Base-by-base conservation (phyloP, 1,284 basidiomycete genomes). In the Thecaphora thlaspeos region DNA sequence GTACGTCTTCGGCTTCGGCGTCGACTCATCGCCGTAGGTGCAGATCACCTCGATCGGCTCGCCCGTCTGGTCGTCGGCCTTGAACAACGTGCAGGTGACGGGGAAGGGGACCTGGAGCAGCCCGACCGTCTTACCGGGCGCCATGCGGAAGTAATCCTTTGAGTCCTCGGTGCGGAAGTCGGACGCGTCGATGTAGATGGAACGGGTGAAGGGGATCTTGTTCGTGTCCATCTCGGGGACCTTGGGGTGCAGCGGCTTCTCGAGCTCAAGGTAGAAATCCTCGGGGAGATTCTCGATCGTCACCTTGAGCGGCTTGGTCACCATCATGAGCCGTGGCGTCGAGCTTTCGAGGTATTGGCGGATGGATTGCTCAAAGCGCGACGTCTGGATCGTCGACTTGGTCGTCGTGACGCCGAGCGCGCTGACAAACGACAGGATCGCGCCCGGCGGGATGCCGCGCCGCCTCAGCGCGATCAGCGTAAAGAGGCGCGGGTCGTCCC, bases 111-210 rank as follows among this genome's bases (percentile, higher is more conserved):
- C 94, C 76, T 99, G 98, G 46, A 95, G 95, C 95, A 95, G 98
- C 80, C 98, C 95, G 95, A 99, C 98, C 53, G 95, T 85, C 17
- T 95, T 98, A 55, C 89, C 90, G 86, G 98, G 95, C 78, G 98
- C 95, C 63, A 90, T 86, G 68, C 91, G 88, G 30, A 86, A 90
- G 28, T 76, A 76, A 19, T 63, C 61, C 10, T 60, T 56, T 1
- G 73, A 73, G 32, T 99, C 95, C 72, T 88, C 89, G 24, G 87
- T 80, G 48, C 94, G 84, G 84, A 99, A 99, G 80, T 99, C 95
- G 57, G 94, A 90, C 80, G 98, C 93, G 80, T 98, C 95, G 41
- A 99, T 79, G 43, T 89, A 81, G 64, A 97, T 85, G 22, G 82
- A 83, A 10, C 87, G 86, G 18, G 87, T 84, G 77, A 88, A 97